Percentiles rank a stretch among this genome's conserved stretches.
phyloP scores from a whole-genome alignment of 495 filamentous ascomycete species.

The Staphylotrichum longicolle region DNA sequence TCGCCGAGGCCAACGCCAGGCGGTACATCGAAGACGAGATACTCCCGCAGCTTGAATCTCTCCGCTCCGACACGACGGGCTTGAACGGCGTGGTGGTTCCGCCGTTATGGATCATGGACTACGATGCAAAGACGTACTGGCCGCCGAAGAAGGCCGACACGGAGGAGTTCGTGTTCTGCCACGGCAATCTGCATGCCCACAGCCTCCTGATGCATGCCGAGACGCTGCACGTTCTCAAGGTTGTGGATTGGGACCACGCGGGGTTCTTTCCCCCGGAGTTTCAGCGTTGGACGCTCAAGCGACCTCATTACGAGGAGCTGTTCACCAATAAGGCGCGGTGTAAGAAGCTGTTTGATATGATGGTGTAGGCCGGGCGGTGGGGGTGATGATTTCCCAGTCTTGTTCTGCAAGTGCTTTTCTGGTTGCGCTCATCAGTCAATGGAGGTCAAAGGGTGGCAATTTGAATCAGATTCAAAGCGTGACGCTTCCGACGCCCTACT shows the following conservation, averaged over 20 bases:
- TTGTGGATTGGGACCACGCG: conserved; percentile 1
- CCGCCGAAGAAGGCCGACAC: neutral
- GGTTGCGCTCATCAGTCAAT: too few relatives aligned
- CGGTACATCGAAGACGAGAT: neutral
- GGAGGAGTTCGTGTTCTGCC: neutral
- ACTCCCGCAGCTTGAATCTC: neutral
- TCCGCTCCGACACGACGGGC: neutral
- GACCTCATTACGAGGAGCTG: neutral
- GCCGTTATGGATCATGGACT: neutral
- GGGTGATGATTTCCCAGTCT: too few relatives aligned
- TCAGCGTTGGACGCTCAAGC: neutral
- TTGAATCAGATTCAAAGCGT: too few relatives aligned
- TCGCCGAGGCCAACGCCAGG: conserved; percentile 1
- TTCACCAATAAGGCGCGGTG: neutral
- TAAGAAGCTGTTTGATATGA: neutral
- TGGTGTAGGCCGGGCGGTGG: too few relatives aligned
- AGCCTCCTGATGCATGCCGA: conserved; percentile 3
- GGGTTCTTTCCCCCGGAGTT: neutral
- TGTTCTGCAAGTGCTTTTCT: too few relatives aligned
- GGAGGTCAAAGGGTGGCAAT: too few relatives aligned
- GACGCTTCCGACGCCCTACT: too few relatives aligned
- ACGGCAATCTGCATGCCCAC: neutral
- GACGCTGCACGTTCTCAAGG: conserved; percentile 3
- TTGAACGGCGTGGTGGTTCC: neutral
- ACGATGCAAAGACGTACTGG: neutral